A percentile compares a stretch with the other conserved stretches of the same genome.
phyloP scores from a whole-genome alignment of 495 filamentous ascomycete species.

The Penicillium cinerascens region DNA sequence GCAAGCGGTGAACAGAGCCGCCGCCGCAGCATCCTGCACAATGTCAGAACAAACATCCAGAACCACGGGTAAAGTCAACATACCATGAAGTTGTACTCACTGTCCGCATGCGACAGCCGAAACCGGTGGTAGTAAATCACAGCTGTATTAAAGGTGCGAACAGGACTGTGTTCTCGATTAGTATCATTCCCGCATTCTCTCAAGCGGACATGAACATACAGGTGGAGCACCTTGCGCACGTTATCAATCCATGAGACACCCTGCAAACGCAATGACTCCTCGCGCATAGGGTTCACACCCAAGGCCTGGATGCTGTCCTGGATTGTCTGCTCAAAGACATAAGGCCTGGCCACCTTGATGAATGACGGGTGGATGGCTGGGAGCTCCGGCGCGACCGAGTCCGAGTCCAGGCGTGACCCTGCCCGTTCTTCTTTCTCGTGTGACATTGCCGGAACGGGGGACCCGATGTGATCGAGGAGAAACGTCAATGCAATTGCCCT shows the following conservation, averaged over 20 bases:
- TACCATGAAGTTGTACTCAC: conserved; percentile 61
- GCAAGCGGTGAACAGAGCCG: conserved; percentile 86
- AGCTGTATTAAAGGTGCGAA: conserved; percentile 81
- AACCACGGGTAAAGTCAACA: background rate
- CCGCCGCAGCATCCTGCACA: conserved; percentile 73
- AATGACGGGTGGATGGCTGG: conserved; percentile 65
- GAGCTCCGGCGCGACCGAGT: conserved; percentile 21
- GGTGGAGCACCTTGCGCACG: conserved; percentile 63
- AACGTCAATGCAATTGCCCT: background rate
- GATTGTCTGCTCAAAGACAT: conserved; percentile 61
- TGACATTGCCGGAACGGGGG: conserved; percentile 14
- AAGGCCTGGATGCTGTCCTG: conserved; percentile 53
- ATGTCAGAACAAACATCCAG: conserved; percentile 11
- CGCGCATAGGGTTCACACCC: conserved; percentile 55
- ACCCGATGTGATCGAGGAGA: background rate
- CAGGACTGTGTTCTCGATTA: conserved; percentile 50
- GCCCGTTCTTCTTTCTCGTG: conserved; percentile 21
- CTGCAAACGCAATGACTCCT: conserved; percentile 68
- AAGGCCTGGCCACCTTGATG: conserved; percentile 67
- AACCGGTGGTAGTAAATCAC: conserved; percentile 87
- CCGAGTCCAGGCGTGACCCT: conserved; percentile 7
- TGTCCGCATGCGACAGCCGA: conserved; percentile 70
- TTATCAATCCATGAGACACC: conserved; percentile 80
- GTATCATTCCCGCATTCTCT: conserved; percentile 2
- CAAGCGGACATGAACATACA: conserved; percentile 48